These are phyloP conservation scores for Pseudotsuga menziesii DNA, from an alignment of 75 land plant species.

Conservation along the genomic window DNA sequence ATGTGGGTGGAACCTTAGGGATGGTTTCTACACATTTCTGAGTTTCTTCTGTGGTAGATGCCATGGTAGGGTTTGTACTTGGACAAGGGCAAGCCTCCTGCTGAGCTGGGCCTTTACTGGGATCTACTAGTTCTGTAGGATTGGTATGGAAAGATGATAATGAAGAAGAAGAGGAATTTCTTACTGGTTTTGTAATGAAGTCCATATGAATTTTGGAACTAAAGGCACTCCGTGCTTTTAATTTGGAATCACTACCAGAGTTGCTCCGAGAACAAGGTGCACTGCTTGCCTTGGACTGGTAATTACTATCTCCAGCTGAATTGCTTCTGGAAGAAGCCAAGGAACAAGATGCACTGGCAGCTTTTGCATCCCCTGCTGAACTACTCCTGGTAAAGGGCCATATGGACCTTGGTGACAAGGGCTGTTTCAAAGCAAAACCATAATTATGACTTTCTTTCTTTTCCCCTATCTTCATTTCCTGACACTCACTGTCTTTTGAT, in stretches of 20 bases:
- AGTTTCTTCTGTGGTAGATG: not conserved
- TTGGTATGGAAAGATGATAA: not conserved
- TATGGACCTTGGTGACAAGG: constrained; percentile 16
- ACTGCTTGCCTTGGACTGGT: constrained; percentile 8
- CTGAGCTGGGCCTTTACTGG: not conserved
- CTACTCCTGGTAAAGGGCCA: constrained; percentile 21
- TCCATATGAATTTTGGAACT: constrained; percentile 10
- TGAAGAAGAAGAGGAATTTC: not conserved
- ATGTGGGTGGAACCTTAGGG: not conserved
- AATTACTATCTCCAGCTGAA: constrained; percentile 12
- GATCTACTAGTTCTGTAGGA: constrained; percentile 2
- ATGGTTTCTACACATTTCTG: not conserved
- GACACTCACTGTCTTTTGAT: not conserved
- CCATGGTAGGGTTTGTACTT: not conserved
- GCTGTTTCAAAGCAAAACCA: constrained; percentile 10
- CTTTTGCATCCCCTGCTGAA: constrained; percentile 17
- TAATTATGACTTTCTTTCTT: constrained; percentile 4
- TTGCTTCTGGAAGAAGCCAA: constrained; percentile 14
- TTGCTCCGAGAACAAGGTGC: constrained; percentile 13
- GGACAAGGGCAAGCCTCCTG: not conserved
- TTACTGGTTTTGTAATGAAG: constrained; percentile 8
- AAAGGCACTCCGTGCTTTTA: not conserved
- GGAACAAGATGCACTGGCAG: constrained; percentile 8
- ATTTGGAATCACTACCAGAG: constrained; percentile 11
- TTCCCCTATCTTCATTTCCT: not conserved